Base-by-base conservation (phyloP, 192 early-diverging fungal species). In the Entomortierella chlamydospora region DNA sequence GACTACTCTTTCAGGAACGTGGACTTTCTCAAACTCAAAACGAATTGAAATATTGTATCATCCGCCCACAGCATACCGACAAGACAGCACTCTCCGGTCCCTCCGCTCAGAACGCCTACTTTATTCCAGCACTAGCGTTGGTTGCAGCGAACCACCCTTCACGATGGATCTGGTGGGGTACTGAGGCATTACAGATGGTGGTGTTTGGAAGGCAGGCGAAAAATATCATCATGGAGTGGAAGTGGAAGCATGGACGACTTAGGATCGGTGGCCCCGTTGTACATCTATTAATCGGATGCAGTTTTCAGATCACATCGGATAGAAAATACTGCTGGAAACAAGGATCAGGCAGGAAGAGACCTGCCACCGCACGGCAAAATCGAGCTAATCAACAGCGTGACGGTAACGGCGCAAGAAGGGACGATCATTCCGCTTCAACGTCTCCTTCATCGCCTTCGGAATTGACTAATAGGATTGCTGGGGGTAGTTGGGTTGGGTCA, bases 81-180 rank as follows among this genome's bases (percentile, higher is more conserved):
- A 31, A 60, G 23, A 77, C 73, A 17, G 73, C 73, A 4, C 25
- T 43, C 33, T 63, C 64, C 13, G 45, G 28, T 18, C 8, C 64
- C 1, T 41, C 50, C 3, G 73, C 42, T 7, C 52, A 65, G 13
- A 68, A 77, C 23, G 33, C 73, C 22, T 68, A 71, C 23, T 74
- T 74, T 34, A 61, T 63, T 33, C 73, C 73, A 1, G 66, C 73
- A 22, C 11, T 77, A 31, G 73, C 73, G 0, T 31, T 77, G 13
- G 66, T 77, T 0, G 64, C 73, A 0, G 65, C 60, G 10, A 57
- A 77, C 41, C 57, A 77, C 45, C 73, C 73, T 15, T 31, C 60
- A 22, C 29, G 73, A 33, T 77, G 73, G 73, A 58, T 77, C 11
- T 77, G 73, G 73, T 77, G 73, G 73, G 65, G 73, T 0, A 77